Evolutionary conservation across 305 asterid genomes (phyloP), one percentile per base, ranked within the genome.

Genomic region (Fraxinus velutina): DNA sequence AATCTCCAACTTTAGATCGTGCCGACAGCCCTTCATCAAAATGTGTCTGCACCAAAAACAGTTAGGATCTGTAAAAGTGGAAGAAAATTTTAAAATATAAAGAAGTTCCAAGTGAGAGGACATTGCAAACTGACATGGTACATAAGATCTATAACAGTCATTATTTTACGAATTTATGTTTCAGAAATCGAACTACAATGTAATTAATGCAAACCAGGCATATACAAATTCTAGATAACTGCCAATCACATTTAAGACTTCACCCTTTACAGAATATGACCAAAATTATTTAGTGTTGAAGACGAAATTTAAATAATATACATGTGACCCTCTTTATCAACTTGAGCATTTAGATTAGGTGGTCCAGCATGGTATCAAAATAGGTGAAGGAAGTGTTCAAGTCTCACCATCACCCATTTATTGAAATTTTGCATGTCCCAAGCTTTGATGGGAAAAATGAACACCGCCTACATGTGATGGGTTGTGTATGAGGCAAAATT

Each of bases 1-100:
- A 86, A 68, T 93, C 98, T 83, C 94, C 94, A 78, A 86, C 86
- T 86, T 88, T 96, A 81, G 81, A 91, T 85, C 99, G 90, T 21
- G 90, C 97, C 1, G 97, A 93, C 83, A 94, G 81, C 80, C 93
- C 98, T 86, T 96, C 99, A 72, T 93, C 97, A 84, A 96, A 96
- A 89, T 96, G 99, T 93, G 89, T 86, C 97, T 93, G 88, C 87
- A 83, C 82, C 83, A 88, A 42, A 81, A 80, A 80, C 30, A 70
- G 78, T 55, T 29, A 82, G 79, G 77, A 77, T 74, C 73, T 81
- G 82, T 71, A 78, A 77, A 83, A 50, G 57, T 57, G 22, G 75
- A 78, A 50, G 60, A 81, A 79, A 72, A 22, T 8, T 33, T 83
- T 44, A 79, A 24, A 79, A 68, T 72, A 42, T 79, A 60, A 12